phyloP scores from a whole-genome alignment of 495 filamentous ascomycete species.

The Daldinia childiae region DNA sequence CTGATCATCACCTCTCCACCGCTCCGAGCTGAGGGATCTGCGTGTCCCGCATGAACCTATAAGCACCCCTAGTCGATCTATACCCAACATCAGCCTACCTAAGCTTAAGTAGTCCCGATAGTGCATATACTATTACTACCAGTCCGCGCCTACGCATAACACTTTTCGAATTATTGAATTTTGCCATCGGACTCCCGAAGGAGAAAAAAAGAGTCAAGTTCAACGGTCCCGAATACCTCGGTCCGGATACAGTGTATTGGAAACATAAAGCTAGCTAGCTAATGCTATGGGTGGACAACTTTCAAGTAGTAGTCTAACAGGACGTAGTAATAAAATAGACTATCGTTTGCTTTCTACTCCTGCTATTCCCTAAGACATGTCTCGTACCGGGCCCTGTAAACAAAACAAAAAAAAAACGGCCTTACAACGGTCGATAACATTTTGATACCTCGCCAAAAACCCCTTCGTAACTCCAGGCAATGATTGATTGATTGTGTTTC shows the following conservation, averaged over 20 bases:
- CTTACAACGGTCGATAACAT: slow-evolving; percentile 26
- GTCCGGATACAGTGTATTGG: slow-evolving; percentile 23
- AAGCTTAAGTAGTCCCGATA: background rate
- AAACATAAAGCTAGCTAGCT: slow-evolving; percentile 15
- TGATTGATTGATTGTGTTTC: slow-evolving; percentile 25
- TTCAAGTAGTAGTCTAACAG: slow-evolving; percentile 7
- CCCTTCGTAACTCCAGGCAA: slow-evolving; percentile 39
- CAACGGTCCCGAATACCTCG: background rate
- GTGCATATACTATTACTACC: background rate
- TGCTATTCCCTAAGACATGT: slow-evolving; percentile 16
- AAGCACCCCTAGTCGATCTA: background rate
- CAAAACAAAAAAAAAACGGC: slow-evolving; percentile 3
- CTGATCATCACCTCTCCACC: background rate
- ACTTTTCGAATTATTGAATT: background rate
- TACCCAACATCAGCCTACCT: background rate
- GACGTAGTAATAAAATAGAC: slow-evolving; percentile 13
- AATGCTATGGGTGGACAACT: slow-evolving; percentile 14
- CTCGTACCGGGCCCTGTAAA: slow-evolving; percentile 21
- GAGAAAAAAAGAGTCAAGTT: background rate
- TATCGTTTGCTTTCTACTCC: slow-evolving; percentile 1
- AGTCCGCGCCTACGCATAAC: background rate
- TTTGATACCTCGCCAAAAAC: slow-evolving; percentile 33
- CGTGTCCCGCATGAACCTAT: background rate
- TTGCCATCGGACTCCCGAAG: background rate
- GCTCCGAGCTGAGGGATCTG: background rate